Base-by-base conservation (phyloP, 2,329 filamentous ascomycete species). In the Aspergillus japonicus region DNA sequence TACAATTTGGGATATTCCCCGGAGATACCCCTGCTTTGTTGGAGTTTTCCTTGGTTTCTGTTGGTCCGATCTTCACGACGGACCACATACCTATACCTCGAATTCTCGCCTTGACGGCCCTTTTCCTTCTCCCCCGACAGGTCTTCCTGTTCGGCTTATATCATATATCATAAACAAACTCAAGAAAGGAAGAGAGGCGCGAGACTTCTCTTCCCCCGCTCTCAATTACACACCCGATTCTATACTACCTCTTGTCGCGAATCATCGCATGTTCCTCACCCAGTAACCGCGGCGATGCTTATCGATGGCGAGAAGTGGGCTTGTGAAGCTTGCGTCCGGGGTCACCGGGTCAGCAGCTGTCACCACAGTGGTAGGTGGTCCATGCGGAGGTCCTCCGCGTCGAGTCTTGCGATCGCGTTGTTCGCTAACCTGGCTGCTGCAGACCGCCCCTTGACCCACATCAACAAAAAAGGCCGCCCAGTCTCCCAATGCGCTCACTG, bases 401-500 rank as follows among this genome's bases (percentile, higher is more conserved):
- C n/a, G 31, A 39, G 23, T 19, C 16, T 5, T n/a, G 31, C 35
- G 11, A 51, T 21, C 10, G n/a, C 16, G 47, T 51, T 21, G 54
- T 54, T 55, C 26, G 42, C 58, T 63, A 54, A 63, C 59, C 59
- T 62, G 24, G 35, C 44, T 39, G 53, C 51, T 60, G 57, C 72
- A 96, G 95, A 97, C 78, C 91, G 94, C 68, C 91, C 91, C 66
- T 85, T 98, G 67, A 89, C 91, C 74, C 92, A 96, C 77, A 96
- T 97, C 81, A 96, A 96, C 79, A 96, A 96, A 78, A 98, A 98
- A 82, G 94, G 94, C 73, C 90, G 94, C 23, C 95, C 95, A 63
- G 92, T 98, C 69, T 96, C 95, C 70, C 95, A 99, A 88, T 99
- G 95, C 80, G 87, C 92, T 68, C 95, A 99, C 81, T 99, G 95